Evolutionary conservation across 2,329 filamentous ascomycete genomes (phyloP).

Genomic region (Simplicillium aogashimaense): DNA sequence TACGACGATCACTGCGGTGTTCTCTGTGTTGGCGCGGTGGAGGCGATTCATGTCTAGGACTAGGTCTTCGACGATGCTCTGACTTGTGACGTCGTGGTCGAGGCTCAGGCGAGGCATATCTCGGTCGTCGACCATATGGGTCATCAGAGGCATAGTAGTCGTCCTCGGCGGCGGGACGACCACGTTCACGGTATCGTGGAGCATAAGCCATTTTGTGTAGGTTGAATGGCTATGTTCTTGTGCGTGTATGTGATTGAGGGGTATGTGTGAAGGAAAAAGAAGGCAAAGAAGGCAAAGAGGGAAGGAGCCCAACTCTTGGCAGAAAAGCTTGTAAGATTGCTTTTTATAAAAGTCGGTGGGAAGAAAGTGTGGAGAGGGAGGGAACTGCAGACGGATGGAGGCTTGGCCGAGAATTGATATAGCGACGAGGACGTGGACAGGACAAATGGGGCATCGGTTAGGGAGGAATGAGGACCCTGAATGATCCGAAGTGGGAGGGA

Average conservation of each 20-base stretch:
- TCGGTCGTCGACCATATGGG: slow-evolving; percentile 10
- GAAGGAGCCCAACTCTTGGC: neutral
- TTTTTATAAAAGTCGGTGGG: neutral
- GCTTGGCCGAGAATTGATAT: too few relatives aligned
- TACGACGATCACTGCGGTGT: slow-evolving; percentile 2
- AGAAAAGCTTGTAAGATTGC: neutral
- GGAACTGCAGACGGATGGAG: too few relatives aligned
- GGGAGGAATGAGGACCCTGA: too few relatives aligned
- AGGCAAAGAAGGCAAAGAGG: too few relatives aligned
- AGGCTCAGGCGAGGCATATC: slow-evolving; percentile 5
- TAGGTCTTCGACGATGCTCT: slow-evolving; percentile 10
- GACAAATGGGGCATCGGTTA: too few relatives aligned
- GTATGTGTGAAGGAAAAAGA: too few relatives aligned
- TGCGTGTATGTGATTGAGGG: too few relatives aligned
- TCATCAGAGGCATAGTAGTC: slow-evolving; percentile 13
- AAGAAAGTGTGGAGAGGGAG: too few relatives aligned
- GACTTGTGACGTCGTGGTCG: slow-evolving; percentile 14
- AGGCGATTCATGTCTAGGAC: slow-evolving; percentile 6
- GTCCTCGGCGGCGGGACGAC: slow-evolving; percentile 5
- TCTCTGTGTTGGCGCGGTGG: neutral
- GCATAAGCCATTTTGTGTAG: slow-evolving; percentile 10
- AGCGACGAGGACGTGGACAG: too few relatives aligned
- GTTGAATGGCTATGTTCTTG: neutral
- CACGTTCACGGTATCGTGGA: too few relatives aligned
- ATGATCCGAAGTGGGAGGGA: too few relatives aligned